A percentile compares a stretch with the other conserved stretches of the same genome.
phyloP scores from a whole-genome alignment of 176 grass and related monocot species.

The Juncus effusus region DNA sequence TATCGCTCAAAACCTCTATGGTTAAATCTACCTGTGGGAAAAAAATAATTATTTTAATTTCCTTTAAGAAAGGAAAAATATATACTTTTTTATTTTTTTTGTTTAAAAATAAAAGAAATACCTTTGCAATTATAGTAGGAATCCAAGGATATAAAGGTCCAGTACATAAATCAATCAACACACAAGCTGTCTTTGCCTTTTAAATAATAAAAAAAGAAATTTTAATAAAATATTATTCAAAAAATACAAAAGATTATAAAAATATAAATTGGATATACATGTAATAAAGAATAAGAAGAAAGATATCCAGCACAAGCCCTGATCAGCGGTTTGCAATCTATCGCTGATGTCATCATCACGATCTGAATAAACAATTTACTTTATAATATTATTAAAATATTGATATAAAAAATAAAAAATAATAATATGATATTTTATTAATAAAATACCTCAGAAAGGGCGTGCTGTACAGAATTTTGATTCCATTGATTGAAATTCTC shows the following conservation, averaged over 20 bases:
- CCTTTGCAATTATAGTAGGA: conserved; percentile 73
- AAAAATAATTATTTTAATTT: conserved; percentile 21
- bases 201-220: conserved; percentile 30
- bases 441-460: conserved; percentile 82
- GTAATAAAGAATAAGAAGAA: conserved; percentile 72
- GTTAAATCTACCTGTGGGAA: conserved; percentile 65
- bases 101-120: conserved; percentile 25
- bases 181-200: conserved; percentile 85
- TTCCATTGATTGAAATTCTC: conserved; percentile 82
- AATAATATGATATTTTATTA: conserved; percentile 20
- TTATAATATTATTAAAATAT: not conserved
- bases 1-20: conserved; percentile 74
- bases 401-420: conserved; percentile 29
- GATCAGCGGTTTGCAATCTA: conserved; percentile 75
- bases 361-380: conserved; percentile 53
- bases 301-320: conserved; percentile 88
- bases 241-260: conserved; percentile 21
- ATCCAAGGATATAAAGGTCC: conserved; percentile 84
- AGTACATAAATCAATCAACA: conserved; percentile 84
- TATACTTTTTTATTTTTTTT: not conserved
- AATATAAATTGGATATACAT: conserved; percentile 48
- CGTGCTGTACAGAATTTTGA: conserved; percentile 62
- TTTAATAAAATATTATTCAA: conserved; percentile 15
- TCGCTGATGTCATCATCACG: conserved; percentile 75
- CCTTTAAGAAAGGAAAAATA: conserved; percentile 12